Percentiles rank a stretch among this genome's conserved stretches.
Evolutionary conservation across 2,329 filamentous ascomycete species (phyloP).

Genomic region (Phoma sp.): DNA sequence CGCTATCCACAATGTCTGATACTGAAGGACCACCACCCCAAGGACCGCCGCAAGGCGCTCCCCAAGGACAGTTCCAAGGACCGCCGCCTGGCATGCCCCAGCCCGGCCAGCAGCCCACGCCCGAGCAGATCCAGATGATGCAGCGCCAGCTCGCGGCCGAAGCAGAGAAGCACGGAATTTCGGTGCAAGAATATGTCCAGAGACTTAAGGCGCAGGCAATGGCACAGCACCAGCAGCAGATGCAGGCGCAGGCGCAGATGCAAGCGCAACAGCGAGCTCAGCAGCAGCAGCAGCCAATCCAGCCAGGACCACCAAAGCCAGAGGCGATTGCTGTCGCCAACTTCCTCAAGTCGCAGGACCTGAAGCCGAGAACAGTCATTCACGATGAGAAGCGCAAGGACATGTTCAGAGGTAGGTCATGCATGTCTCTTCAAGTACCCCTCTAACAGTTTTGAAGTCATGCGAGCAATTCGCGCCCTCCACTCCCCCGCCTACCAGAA

Average conservation of each 20-base stretch:
- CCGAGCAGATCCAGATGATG: constrained; percentile 85
- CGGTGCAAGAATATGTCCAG: constrained; percentile 81
- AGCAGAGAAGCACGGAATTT: constrained; percentile 83
- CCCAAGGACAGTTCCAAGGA: constrained; percentile 21
- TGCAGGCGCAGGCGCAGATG: constrained; percentile 32
- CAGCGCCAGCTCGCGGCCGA: constrained; percentile 83
- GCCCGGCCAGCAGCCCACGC: constrained; percentile 67
- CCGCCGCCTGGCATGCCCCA: constrained; percentile 33
- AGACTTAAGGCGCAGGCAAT: constrained; percentile 61
- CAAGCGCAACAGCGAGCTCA: constrained; percentile 44
- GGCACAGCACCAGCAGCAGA: constrained; percentile 60
- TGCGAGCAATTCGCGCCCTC: constrained; percentile 90
- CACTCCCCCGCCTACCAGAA: constrained; percentile 90
- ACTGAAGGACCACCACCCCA: constrained; percentile 26
- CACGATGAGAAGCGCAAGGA: constrained; percentile 96
- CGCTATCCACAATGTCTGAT: constrained; percentile 29
- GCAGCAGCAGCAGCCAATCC: constrained; percentile 63
- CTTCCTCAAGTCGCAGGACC: constrained; percentile 81
- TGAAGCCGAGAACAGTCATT: constrained; percentile 91
- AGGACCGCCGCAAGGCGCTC: constrained; percentile 29
- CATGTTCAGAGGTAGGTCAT: constrained; percentile 83
- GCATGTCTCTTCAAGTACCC: not conserved
- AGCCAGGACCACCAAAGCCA: constrained; percentile 83
- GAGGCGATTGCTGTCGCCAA: constrained; percentile 87
- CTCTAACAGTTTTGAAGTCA: constrained; percentile 66